Base-by-base conservation (phyloP, 2,329 filamentous ascomycete genomes). In the Pyrenochaeta sp. region DNA sequence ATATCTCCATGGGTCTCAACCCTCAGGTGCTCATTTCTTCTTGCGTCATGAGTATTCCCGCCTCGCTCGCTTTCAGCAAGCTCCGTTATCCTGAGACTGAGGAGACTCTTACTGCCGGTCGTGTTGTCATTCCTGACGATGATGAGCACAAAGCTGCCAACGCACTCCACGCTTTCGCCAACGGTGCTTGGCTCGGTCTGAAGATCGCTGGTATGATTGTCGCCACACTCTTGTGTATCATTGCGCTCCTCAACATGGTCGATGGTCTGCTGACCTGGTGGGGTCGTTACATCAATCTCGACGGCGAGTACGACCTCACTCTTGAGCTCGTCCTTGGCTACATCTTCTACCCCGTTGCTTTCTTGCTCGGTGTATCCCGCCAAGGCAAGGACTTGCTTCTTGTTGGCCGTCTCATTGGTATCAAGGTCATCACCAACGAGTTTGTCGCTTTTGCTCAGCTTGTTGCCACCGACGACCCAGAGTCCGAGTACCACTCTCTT, bases 31-130 rank as follows among this genome's bases (percentile, higher is more conserved):
- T 96, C 32, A 87, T 96, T 19, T 96, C 90, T 2, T 92, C 89
- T 6, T 96, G 91, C 67, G 91, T 96, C 69, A 96, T 96, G 92
- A 92, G 88, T 60, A 96, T 96, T 53, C 92, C 92, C 0, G 91
- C 91, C 1, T 95, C 90, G 3, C 80, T 96, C 10, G 91, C 91
- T 36, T 86, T 94, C 49, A 93, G 88, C 53, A 96, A 96, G 76
- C 80, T 96, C 61, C 87, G 92, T 44, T 96, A 88, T 69, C 92
- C 92, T 3, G 92, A 96, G 74, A 87, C 84, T 3, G 90, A 96
- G 70, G 88, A 93, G 72, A 89, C 90, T 0, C 77, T 96, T 23
- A 96, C 91, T 0, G 87, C 89, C 4, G 90, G 90, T 43, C 83
- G 85, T 13, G 87, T 94, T 20, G 84, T 93, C 28, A 82, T 96